Percentiles rank a stretch among this genome's conserved stretches.
These are phyloP conservation scores for Suillus bovinus DNA, from an alignment of 768 basidiomycete genomes.

Conservation along the genomic window DNA sequence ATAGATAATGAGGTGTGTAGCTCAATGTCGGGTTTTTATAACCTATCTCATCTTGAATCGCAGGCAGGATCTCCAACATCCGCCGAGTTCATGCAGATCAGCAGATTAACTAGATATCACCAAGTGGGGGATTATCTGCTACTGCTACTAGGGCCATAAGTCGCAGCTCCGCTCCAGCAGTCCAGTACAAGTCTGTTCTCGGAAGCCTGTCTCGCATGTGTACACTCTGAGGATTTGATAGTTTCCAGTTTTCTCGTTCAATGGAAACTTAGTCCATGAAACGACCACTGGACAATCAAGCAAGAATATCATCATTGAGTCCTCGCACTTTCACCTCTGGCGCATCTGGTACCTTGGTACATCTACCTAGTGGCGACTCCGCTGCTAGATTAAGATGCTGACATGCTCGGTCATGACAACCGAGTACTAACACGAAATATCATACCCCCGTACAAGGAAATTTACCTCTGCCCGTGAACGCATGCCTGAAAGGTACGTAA, in stretches of 20 bases:
- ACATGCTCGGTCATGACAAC: conserved; percentile 5
- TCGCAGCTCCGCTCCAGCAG: not conserved
- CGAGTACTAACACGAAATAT: not conserved
- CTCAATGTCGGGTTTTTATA: not conserved
- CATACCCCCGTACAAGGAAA: not conserved
- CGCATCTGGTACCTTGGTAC: not conserved
- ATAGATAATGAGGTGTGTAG: not conserved
- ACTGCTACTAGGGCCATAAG: not conserved
- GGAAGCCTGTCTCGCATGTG: not conserved
- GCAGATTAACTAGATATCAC: not conserved
- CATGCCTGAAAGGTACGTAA: conserved; percentile 2
- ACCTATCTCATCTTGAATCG: not conserved
- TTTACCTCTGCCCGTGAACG: not conserved
- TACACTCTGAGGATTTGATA: not conserved
- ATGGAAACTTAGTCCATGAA: not conserved
- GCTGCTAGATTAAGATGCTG: not conserved
- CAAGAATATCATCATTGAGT: not conserved
- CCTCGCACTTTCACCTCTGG: not conserved
- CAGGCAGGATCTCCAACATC: conserved; percentile 1
- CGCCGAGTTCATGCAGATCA: not conserved
- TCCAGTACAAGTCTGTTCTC: not conserved
- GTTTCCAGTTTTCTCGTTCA: not conserved
- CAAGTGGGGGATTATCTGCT: not conserved
- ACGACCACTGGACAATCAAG: not conserved
- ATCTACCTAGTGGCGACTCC: not conserved